A percentile compares a stretch with the other conserved stretches of the same genome.
Evolutionary conservation across 164 flowering plant genomes (phyloP).

Genomic region (Berberis vulgaris): DNA sequence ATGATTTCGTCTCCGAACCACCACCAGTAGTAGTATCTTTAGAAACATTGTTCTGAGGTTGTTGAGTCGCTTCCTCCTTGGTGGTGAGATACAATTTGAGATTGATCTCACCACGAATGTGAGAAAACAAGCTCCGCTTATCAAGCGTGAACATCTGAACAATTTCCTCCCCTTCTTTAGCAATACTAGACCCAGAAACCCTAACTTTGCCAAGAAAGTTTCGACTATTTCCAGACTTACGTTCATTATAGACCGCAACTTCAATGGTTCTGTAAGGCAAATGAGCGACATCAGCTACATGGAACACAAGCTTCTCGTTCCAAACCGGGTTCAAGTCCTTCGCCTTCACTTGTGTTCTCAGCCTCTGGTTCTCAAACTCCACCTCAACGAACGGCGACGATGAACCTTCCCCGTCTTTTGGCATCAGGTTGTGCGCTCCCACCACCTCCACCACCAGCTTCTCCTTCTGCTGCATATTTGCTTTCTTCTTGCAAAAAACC

Average conservation of each 20-base stretch:
- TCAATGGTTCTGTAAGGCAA: conserved; percentile 50
- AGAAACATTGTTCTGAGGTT: conserved; percentile 1
- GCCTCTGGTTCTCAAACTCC: conserved; percentile 59
- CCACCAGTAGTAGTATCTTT: conserved; percentile 2
- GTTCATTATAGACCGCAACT: conserved; percentile 42
- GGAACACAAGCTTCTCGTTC: conserved; percentile 70
- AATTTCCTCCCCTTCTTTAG: conserved; percentile 53
- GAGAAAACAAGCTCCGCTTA: conserved; percentile 47
- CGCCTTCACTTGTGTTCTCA: conserved; percentile 51
- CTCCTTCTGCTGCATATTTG: conserved; percentile 3
- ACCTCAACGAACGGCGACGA: conserved; percentile 73
- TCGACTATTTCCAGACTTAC: conserved; percentile 22
- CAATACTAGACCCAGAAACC: conserved; percentile 53
- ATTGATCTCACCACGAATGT: conserved; percentile 66
- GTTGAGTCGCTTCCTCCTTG: conserved; percentile 24
- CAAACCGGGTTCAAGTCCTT: conserved; percentile 78
- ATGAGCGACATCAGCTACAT: conserved; percentile 42
- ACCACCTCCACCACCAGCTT: conserved; percentile 88
- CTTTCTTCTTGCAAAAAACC: no score
- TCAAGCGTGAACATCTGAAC: conserved; percentile 62
- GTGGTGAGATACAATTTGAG: conserved; percentile 48
- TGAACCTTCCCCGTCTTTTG: conserved; percentile 74
- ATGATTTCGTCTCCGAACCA: conserved; percentile 11
- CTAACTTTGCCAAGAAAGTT: conserved; percentile 55
- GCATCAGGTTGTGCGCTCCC: conserved; percentile 56